A percentile compares a stretch with the other conserved stretches of the same genome.
phyloP scores from a whole-genome alignment of 352 stramenopile genomes.

The Phytopythium aichiense region DNA sequence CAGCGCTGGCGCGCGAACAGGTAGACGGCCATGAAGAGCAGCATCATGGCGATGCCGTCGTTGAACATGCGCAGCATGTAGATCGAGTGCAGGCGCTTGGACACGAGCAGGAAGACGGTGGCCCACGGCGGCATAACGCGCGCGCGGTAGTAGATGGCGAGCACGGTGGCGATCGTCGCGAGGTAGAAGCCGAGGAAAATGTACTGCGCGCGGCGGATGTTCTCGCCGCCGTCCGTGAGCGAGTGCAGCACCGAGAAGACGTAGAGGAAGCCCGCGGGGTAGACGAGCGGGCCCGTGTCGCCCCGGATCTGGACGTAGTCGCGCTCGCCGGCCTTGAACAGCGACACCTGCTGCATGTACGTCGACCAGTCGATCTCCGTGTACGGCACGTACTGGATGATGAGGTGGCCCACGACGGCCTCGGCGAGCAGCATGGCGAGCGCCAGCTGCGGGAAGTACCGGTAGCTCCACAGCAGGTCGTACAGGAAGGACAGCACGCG shows the following conservation, averaged over 20 bases:
- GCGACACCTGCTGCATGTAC: conserved; percentile 98
- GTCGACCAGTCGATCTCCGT: conserved; percentile 99
- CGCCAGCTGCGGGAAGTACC: conserved; percentile 71
- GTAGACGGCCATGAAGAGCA: conserved; percentile 93
- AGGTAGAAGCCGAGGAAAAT: conserved; percentile 96
- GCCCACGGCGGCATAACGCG: conserved; percentile 83
- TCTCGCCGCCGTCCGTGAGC: conserved; percentile 84
- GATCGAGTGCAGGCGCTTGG: conserved; percentile 97
- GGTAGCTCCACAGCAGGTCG: conserved; percentile 86
- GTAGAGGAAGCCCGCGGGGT: conserved; percentile 98
- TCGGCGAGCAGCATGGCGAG: conserved; percentile 51
- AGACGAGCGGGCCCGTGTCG: conserved; percentile 96
- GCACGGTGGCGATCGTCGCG: conserved; percentile 80
- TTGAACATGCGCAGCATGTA: conserved; percentile 99
- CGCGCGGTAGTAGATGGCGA: conserved; percentile 87
- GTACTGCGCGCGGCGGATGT: conserved; percentile 89
- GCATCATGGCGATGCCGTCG: conserved; percentile 95
- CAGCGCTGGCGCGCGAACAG: conserved; percentile 79
- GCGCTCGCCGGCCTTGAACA: conserved; percentile 91
- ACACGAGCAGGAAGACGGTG: conserved; percentile 89
- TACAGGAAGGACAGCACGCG: conserved; percentile 71
- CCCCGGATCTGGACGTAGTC: conserved; percentile 96
- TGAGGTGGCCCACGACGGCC: conserved; percentile 58
- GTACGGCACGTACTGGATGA: conserved; percentile 87
- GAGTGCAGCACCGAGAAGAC: conserved; percentile 92